phyloP scores from a whole-genome alignment of 2,329 filamentous ascomycete species.

The Mariannaea sp. region DNA sequence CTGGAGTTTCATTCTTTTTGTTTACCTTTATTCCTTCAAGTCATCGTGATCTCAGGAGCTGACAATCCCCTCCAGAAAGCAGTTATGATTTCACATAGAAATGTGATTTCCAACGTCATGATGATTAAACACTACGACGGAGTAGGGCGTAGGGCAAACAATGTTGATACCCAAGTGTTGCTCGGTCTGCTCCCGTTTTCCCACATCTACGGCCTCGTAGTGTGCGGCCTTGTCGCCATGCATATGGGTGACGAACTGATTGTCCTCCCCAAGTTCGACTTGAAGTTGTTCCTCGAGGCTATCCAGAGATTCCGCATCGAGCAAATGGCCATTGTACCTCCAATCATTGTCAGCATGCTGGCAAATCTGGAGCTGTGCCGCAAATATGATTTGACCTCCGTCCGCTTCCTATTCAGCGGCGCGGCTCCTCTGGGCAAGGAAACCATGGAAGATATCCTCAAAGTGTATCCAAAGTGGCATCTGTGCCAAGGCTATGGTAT shows the following conservation, averaged over 20 bases:
- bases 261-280: conserved; percentile 76
- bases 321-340: conserved; percentile 72
- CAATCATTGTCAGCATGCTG: conserved; percentile 75
- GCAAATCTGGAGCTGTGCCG: conserved; percentile 63
- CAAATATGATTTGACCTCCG: conserved; percentile 72
- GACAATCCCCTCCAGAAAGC: conserved; percentile 65
- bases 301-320: conserved; percentile 73
- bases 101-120: conserved; percentile 77
- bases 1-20: too few relatives aligned
- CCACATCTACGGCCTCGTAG: conserved; percentile 78
- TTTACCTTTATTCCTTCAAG: too few relatives aligned
- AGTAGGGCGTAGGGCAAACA: conserved; percentile 43
- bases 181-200: conserved; percentile 79
- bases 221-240: conserved; percentile 54
- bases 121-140: conserved; percentile 59
- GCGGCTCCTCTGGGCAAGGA: conserved; percentile 76
- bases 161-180: conserved; percentile 49
- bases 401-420: conserved; percentile 69
- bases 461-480: conserved; percentile 65
- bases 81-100: conserved; percentile 80
- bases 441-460: conserved; percentile 65
- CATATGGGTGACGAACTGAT: conserved; percentile 77
- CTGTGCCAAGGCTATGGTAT: conserved; percentile 75
- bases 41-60: background rate
- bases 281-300: conserved; percentile 64